These are phyloP conservation scores for Aphanomyces invadans DNA, from an alignment of 352 stramenopile species.

Conservation along the genomic window DNA sequence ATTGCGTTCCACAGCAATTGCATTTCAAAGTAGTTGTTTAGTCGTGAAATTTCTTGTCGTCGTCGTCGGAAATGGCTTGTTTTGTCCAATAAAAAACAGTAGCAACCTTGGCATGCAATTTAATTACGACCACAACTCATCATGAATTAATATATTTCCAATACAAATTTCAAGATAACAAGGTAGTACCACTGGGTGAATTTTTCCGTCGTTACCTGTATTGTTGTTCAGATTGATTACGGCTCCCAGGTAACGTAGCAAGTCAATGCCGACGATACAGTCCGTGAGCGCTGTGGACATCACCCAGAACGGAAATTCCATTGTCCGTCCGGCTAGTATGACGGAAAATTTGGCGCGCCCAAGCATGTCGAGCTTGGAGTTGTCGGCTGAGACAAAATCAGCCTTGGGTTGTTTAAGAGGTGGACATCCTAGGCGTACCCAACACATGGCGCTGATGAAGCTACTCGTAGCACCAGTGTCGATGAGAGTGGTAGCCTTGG, in stretches of 20 bases:
- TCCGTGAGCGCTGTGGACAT: background rate
- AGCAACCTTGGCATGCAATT: background rate
- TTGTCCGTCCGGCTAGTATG: background rate
- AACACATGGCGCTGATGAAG: background rate
- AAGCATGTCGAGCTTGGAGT: background rate
- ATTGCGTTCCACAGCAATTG: too few species aligned
- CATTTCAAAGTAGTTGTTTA: too few species aligned
- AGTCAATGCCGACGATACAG: background rate
- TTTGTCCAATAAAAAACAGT: background rate
- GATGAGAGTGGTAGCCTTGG: background rate
- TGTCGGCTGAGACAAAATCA: background rate
- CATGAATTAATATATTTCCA: background rate
- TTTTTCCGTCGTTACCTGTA: constrained; percentile 9
- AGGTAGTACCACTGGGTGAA: background rate
- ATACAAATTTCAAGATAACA: constrained; percentile 3
- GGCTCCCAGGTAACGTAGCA: background rate
- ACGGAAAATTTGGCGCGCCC: background rate
- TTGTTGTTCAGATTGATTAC: background rate
- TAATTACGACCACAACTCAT: background rate
- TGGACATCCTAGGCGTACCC: background rate
- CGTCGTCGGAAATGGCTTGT: background rate
- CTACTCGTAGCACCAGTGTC: background rate
- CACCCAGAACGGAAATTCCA: background rate
- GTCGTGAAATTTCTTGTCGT: background rate
- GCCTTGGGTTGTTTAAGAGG: background rate